Conservation (phyloP, 495 filamentous ascomycete genomes). For the Margaritispora aquatica region DNA sequence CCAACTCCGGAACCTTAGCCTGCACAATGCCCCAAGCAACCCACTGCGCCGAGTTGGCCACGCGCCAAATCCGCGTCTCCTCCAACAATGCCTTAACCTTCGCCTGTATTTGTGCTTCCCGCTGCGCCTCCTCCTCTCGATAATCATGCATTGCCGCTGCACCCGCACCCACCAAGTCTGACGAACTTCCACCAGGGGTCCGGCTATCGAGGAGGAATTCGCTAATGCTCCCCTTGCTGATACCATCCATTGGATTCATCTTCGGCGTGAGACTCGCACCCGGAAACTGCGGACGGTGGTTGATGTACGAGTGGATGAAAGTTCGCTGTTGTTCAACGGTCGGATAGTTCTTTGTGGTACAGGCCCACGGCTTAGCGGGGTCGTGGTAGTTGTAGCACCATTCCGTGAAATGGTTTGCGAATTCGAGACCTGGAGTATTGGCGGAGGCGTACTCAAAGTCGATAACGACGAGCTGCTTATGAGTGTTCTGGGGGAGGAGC, state of each 20-base stretch:
- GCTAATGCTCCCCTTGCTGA: slow-evolving; percentile 33
- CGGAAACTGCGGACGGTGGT: slow-evolving; percentile 59
- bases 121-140: slow-evolving; percentile 51
- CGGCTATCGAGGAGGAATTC: slow-evolving; percentile 69
- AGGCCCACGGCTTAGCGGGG: slow-evolving; percentile 51
- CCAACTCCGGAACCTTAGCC: slow-evolving; percentile 67
- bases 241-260: slow-evolving; percentile 32
- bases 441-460: slow-evolving; percentile 98
- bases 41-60: slow-evolving; percentile 86
- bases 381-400: slow-evolving; percentile 99
- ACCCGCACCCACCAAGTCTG: too few relatives aligned
- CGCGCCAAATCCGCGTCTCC: slow-evolving; percentile 78
- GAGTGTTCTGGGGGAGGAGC: slow-evolving; percentile 57
- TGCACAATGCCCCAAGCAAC: slow-evolving; percentile 95
- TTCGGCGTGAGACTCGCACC: slow-evolving; percentile 46
- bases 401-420: slow-evolving; percentile 97
- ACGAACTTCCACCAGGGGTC: slow-evolving; percentile 41
- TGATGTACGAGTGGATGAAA: slow-evolving; percentile 82
- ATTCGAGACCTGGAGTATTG: slow-evolving; percentile 81
- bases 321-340: slow-evolving; percentile 72
- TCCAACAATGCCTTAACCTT: slow-evolving; percentile 63
- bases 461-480: slow-evolving; percentile 94
- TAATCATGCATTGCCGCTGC: slow-evolving; percentile 23
- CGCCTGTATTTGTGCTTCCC: slow-evolving; percentile 53
- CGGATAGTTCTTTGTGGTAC: slow-evolving; percentile 66